Evolutionary conservation across 2,329 filamentous ascomycete genomes (phyloP).

Genomic region (Neonectria punicea): DNA sequence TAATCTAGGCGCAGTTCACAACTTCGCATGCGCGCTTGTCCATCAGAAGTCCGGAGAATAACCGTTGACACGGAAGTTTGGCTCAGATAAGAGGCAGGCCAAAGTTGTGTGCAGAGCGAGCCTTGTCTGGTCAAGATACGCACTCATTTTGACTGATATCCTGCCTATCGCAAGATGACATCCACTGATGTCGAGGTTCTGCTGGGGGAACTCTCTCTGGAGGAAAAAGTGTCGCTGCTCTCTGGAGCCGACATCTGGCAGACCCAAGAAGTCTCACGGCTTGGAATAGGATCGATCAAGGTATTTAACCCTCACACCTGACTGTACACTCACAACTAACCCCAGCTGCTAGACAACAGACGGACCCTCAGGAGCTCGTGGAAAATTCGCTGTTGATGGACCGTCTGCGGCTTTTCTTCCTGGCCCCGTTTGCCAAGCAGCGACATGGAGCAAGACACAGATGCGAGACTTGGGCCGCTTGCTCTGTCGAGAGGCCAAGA

Average conservation of each 20-base stretch:
- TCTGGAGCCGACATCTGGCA: slow-evolving; percentile 23
- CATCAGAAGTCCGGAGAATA: background rate
- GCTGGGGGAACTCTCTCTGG: slow-evolving; percentile 10
- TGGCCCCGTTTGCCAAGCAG: slow-evolving; percentile 25
- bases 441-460: slow-evolving; percentile 21
- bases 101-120: background rate
- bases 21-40: background rate
- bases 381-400: slow-evolving; percentile 21
- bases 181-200: background rate
- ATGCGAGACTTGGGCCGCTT: slow-evolving; percentile 41
- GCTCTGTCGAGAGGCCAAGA: slow-evolving; percentile 60
- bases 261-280: slow-evolving; percentile 17
- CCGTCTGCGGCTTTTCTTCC: slow-evolving; percentile 26
- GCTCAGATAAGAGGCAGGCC: background rate
- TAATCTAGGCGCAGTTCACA: background rate
- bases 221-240: slow-evolving; percentile 22
- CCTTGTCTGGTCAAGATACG: background rate
- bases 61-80: background rate
- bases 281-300: slow-evolving; percentile 26
- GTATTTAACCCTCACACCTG: background rate
- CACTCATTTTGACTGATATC: background rate
- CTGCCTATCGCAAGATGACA: background rate
- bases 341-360: slow-evolving; percentile 13
- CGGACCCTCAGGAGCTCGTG: slow-evolving; percentile 22
- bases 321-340: background rate